Conservation (phyloP, 306 rosid species). For the Ziziphus jujuba region DNA sequence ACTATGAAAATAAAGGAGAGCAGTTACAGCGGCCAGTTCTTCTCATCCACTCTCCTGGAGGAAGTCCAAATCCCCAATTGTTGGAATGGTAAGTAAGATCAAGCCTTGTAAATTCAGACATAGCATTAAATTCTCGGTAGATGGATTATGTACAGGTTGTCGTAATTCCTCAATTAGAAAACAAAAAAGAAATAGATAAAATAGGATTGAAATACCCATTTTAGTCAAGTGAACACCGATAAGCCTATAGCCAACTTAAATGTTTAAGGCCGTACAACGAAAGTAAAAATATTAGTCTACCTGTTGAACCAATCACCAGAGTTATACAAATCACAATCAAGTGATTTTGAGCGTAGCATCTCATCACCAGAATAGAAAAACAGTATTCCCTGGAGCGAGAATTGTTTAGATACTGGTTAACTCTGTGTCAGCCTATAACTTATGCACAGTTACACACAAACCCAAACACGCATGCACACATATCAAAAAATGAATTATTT, state of each 20-base stretch:
- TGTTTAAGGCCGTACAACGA: background rate
- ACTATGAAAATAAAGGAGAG: slow-evolving; percentile 15
- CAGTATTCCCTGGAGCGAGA: no score
- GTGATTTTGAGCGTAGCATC: slow-evolving; percentile 88
- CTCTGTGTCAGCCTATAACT: slow-evolving; percentile 6
- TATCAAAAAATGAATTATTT: no score
- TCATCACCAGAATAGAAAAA: slow-evolving; percentile 89
- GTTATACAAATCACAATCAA: slow-evolving; percentile 95
- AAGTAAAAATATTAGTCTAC: slow-evolving; percentile 37
- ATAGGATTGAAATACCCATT: background rate
- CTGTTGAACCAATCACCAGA: slow-evolving; percentile 99
- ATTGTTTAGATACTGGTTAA: slow-evolving; percentile 52
- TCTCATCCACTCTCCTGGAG: slow-evolving; percentile 80
- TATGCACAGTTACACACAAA: no score
- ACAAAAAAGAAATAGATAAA: background rate
- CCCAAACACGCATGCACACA: slow-evolving; percentile 3
- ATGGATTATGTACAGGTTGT: background rate
- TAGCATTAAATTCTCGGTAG: slow-evolving; percentile 13
- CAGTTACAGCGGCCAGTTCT: slow-evolving; percentile 82
- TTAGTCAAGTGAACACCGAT: background rate
- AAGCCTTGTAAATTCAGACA: slow-evolving; percentile 54
- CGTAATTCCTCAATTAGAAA: background rate
- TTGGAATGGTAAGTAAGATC: slow-evolving; percentile 80
- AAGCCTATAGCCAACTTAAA: no score
- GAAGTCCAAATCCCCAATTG: slow-evolving; percentile 98